Base-by-base conservation (phyloP, 257 asterid species). In the Mitragyna speciosa region DNA sequence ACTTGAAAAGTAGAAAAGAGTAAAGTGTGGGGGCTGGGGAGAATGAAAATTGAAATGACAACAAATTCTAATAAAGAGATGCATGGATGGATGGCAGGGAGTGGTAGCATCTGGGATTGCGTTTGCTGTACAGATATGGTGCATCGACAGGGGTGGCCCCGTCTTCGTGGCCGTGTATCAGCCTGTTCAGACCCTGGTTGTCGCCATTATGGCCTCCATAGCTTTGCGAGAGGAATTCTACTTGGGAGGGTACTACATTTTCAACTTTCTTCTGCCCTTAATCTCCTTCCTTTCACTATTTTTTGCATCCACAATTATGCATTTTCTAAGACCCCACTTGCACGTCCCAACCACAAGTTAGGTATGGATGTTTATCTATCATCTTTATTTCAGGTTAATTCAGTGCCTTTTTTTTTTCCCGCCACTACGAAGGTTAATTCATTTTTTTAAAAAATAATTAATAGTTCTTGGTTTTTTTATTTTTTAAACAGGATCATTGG, bases 111-210 rank as follows among this genome's bases (percentile, higher is more conserved):
- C 99, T 0, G 99, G 99, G 89, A 92, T 94, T 43, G 98, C 98
- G 58, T 96, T 96, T 85, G 97, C 99, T 84, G 99, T 96, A 80
- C 99, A 96, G 89, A 96, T 96, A 88, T 96, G 99, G 99, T 96
- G 99, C 92, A 96, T 96, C 52, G 97, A 94, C 78, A 89, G 93
- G 65, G 99, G 99, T 17, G 99, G 99, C 81, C 99, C 99, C 16
- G 99, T 96, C 12, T 96, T 96, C 81, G 99, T 96, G 75, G 97
- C 99, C 5, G 99, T 96, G 9, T 96, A 96, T 84, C 99, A 96
- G 76, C 99, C 99, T 22, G 99, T 96, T 76, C 99, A 96, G 92
- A 96, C 98, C 17, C 96, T 96, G 4, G 99, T 94, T 83, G 98
- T 94, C 77, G 99, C 99, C 49, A 86, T 96, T 41, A 88, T 90